A percentile compares a stretch with the other conserved stretches of the same genome.
Evolutionary conservation across 768 basidiomycete genomes (phyloP).

Genomic region (Lactarius sp.): DNA sequence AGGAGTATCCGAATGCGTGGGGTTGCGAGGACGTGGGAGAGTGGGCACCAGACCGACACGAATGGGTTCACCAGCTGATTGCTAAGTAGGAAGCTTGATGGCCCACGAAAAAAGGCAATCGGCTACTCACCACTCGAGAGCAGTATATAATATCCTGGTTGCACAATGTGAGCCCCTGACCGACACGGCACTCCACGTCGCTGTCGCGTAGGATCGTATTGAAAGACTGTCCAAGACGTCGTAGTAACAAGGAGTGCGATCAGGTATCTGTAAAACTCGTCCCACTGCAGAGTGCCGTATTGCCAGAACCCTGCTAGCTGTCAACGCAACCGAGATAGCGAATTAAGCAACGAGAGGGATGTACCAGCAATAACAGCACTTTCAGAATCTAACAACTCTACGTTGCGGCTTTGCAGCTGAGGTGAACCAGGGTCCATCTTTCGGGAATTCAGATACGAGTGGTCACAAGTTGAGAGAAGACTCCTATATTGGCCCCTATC

Average conservation of each 20-base stretch:
- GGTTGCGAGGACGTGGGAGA: neutral
- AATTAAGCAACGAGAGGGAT: neutral
- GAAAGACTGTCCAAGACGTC: neutral
- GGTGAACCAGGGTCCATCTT: neutral
- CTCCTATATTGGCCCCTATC: no score
- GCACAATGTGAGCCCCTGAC: neutral
- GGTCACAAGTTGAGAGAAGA: no score
- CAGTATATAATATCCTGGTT: conserved; percentile 1
- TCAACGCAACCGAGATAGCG: neutral
- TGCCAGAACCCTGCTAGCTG: conserved; percentile 7
- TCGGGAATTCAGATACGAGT: neutral
- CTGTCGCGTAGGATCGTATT: neutral
- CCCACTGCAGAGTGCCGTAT: conserved; percentile 3
- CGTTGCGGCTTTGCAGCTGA: conserved; percentile 10
- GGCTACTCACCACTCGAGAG: neutral
- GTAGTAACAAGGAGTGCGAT: neutral
- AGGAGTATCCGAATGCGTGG: neutral
- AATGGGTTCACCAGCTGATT: neutral
- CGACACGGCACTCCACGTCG: neutral
- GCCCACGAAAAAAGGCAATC: neutral
- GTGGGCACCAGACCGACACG: neutral
- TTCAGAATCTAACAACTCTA: neutral
- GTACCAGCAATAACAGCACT: neutral
- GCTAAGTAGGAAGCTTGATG: neutral
- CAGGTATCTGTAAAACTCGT: conserved; percentile 1